Conservation (phyloP, 2,329 filamentous ascomycete genomes). For the Fusarium begoniae region DNA sequence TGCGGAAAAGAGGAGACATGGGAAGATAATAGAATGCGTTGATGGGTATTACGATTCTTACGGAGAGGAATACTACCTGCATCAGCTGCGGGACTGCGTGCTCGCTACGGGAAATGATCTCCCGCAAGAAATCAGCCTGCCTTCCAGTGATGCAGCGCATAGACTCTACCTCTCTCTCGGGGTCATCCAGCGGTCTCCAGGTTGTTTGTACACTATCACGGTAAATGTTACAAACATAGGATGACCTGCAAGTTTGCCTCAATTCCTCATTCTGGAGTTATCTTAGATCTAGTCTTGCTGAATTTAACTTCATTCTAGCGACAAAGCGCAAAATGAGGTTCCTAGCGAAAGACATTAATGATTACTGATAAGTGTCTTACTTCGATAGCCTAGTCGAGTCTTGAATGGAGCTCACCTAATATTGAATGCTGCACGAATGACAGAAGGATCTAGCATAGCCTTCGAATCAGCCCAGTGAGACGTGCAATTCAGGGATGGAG, state of each 20-base stretch:
- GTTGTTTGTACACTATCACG: background rate
- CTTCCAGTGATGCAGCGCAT: background rate
- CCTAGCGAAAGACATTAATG: background rate
- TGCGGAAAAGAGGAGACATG: fast-evolving
- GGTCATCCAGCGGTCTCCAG: background rate
- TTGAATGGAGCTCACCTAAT: background rate
- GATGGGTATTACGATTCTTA: background rate
- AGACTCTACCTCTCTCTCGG: background rate
- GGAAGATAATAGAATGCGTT: background rate
- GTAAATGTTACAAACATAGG: background rate
- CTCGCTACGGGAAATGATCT: background rate
- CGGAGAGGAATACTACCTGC: background rate
- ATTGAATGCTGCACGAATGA: background rate
- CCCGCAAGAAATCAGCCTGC: background rate
- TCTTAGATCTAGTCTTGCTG: background rate
- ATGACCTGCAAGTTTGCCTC: background rate
- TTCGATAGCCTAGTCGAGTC: fast-evolving
- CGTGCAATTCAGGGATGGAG: fast-evolving
- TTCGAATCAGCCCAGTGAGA: background rate
- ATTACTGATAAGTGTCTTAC: fast-evolving
- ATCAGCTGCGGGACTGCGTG: background rate
- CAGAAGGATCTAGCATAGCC: background rate
- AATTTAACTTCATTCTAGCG: background rate
- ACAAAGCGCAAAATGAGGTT: fast-evolving
- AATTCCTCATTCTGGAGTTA: no score